Evolutionary conservation across 169 alveolate species (phyloP), one percentile per base, ranked within the genome.

Genomic region (Perkinsus olseni): DNA sequence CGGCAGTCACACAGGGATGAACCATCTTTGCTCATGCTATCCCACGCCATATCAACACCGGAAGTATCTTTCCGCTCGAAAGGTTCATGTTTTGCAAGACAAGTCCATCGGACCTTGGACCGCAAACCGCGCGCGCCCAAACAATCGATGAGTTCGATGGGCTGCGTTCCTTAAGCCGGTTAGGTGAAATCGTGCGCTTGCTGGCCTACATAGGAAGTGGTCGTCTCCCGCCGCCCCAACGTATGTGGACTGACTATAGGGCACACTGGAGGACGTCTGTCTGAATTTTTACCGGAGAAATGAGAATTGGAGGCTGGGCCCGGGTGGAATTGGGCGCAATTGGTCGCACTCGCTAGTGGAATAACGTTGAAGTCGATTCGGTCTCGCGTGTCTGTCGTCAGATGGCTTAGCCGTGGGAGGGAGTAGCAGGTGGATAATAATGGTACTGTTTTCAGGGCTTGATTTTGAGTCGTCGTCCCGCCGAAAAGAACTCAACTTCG

Each of bases 391-490:
- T 40, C 50, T 40, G 3, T 40, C 50, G 50, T n/a, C n/a, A n/a
- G n/a, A 40, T 3, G 50, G 11, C 11, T 11, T 40, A 6, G 11
- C 50, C 21, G 11, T 62, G 28, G 82, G 34, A 62, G 82, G 1
- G 36, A 24, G 82, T 28, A 3, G 82, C 82, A 3, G 82, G 82
- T 6, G 4, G 28, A 28, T 21, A 28, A 21, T 62, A 62, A 21
- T 62, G 34, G 8, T 62, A 24, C 0, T 62, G 34, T 28, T 62
- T 62, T 62, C 82, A 62, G 82, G 82, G 82, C 82, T 62, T 62
- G 82, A 62, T 62, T 62, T 62, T 62, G 82, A 62, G 82, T 62
- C 82, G 82, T 62, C 82, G 82, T 62, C 82, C 82, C 82, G 82
- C 82, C 82, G 34, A 62, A 62, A 13, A 62, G 34, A 13, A 62